These are phyloP conservation scores for Aspergillus amoenus DNA, from an alignment of 2,329 filamentous ascomycete species.

Conservation along the genomic window DNA sequence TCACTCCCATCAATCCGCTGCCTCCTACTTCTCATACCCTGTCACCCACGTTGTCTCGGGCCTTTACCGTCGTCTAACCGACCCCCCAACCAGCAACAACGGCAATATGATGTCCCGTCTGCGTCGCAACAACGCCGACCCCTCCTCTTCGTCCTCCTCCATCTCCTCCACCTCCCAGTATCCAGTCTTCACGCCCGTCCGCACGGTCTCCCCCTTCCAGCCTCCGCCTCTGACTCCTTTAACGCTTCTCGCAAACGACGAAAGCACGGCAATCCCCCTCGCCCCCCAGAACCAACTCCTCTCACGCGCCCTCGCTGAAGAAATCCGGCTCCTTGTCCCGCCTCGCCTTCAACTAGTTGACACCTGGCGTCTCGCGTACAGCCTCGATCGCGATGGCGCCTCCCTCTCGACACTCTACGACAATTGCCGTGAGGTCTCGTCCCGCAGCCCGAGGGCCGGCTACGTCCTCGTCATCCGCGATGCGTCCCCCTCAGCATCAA, in stretches of 20 bases:
- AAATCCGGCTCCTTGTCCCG: slow-evolving; percentile 86
- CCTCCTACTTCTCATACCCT: slow-evolving; percentile 52
- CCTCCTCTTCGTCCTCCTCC: slow-evolving; percentile 36
- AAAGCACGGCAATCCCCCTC: slow-evolving; percentile 49
- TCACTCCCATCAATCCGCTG: slow-evolving; percentile 35
- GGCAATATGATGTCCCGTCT: slow-evolving; percentile 18
- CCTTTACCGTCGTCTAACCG: slow-evolving; percentile 65
- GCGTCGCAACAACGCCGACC: slow-evolving; percentile 11
- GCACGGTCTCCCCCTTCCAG: slow-evolving; percentile 75
- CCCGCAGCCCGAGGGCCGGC: slow-evolving; percentile 68
- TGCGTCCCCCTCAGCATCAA: slow-evolving; percentile 43
- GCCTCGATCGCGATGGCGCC: slow-evolving; percentile 86
- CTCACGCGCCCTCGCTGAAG: slow-evolving; percentile 74
- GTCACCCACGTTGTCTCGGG: slow-evolving; percentile 59
- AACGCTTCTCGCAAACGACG: slow-evolving; percentile 58
- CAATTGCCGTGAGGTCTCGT: slow-evolving; percentile 66
- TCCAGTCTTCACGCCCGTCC: slow-evolving; percentile 47
- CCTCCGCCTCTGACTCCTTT: slow-evolving; percentile 86
- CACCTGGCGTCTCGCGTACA: slow-evolving; percentile 83
- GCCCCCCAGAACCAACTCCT: slow-evolving; percentile 54
- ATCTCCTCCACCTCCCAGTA: slow-evolving; percentile 43
- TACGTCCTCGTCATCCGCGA: slow-evolving; percentile 90
- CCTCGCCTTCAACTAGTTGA: slow-evolving; percentile 83
- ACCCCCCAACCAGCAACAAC: slow-evolving; percentile 31
- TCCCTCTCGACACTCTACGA: slow-evolving; percentile 84